Conservation (phyloP, 2,329 filamentous ascomycete genomes). For the Canariomyces notabilis region DNA sequence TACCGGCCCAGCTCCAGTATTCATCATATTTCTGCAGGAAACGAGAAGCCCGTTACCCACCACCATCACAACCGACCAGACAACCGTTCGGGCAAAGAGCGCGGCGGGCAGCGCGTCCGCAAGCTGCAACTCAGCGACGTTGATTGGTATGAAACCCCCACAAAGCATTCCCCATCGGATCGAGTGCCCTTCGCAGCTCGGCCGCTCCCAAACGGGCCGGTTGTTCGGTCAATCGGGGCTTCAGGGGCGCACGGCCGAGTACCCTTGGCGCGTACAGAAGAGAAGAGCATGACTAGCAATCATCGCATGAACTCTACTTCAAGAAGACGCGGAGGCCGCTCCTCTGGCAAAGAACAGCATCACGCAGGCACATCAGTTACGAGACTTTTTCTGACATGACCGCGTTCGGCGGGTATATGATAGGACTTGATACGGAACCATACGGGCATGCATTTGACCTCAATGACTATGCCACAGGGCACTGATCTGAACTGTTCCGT, state of each 20-base stretch:
- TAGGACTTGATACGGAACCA: constrained; percentile 20
- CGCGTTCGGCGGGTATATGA: constrained; percentile 6
- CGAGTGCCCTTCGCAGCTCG: constrained; percentile 2
- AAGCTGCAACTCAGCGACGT: constrained; percentile 95
- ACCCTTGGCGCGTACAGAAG: constrained; percentile 19
- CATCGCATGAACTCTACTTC: constrained; percentile 22
- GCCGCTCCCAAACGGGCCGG: neutral
- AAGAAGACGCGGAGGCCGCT: neutral
- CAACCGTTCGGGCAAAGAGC: constrained; percentile 51
- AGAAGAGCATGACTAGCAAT: constrained; percentile 24
- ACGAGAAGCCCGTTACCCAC: constrained; percentile 46
- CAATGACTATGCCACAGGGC: neutral
- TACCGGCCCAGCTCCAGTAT: constrained; percentile 45
- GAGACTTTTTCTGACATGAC: constrained; percentile 15
- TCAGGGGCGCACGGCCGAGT: constrained; percentile 8
- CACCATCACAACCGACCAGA: constrained; percentile 54
- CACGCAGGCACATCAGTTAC: neutral
- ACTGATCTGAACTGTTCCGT: neutral
- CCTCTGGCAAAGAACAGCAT: neutral
- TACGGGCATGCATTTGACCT: constrained; percentile 5
- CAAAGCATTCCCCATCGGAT: neutral
- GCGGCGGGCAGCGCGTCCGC: constrained; percentile 73
- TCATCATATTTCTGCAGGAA: constrained; percentile 43
- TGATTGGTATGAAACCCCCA: constrained; percentile 68
- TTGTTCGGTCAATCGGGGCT: neutral